phyloP scores from a whole-genome alignment of 192 early-diverging fungal genomes.

The Podila clonocystis region DNA sequence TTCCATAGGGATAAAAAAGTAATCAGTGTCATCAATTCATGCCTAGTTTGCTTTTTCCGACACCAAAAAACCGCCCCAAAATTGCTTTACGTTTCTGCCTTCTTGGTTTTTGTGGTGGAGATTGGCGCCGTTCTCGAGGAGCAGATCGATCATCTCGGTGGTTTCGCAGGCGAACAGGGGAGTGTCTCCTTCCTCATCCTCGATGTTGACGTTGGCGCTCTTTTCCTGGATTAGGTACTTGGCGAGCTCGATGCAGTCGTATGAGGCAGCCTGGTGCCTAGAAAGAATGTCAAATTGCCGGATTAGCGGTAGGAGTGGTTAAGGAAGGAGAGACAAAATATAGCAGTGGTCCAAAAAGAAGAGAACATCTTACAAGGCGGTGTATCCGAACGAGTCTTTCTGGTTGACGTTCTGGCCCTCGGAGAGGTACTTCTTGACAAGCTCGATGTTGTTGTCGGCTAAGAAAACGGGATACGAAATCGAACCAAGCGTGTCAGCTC shows the following conservation, averaged over 20 bases:
- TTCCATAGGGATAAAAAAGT: not conserved
- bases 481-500: not conserved
- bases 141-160: constrained; percentile 68
- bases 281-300: too few species aligned
- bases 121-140: constrained; percentile 80
- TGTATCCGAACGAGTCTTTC: constrained; percentile 85
- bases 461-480: not conserved
- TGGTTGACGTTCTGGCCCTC: constrained; percentile 66
- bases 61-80: constrained; percentile 3
- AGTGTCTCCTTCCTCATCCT: constrained; percentile 85
- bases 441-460: constrained; percentile 42
- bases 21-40: too few species aligned
- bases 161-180: constrained; percentile 82
- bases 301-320: not conserved
- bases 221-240: constrained; percentile 66
- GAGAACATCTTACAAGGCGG: constrained; percentile 67
- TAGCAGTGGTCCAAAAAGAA: not conserved
- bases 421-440: constrained; percentile 58
- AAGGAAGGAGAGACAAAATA: not conserved
- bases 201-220: constrained; percentile 74
- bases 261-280: constrained; percentile 79
- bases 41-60: too few species aligned
- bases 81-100: constrained; percentile 55
- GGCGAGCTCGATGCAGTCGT: constrained; percentile 73
- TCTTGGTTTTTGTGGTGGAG: constrained; percentile 68